Base-by-base conservation (phyloP, 805 yeast species). In the Wickerhamiella sergipiensis region DNA sequence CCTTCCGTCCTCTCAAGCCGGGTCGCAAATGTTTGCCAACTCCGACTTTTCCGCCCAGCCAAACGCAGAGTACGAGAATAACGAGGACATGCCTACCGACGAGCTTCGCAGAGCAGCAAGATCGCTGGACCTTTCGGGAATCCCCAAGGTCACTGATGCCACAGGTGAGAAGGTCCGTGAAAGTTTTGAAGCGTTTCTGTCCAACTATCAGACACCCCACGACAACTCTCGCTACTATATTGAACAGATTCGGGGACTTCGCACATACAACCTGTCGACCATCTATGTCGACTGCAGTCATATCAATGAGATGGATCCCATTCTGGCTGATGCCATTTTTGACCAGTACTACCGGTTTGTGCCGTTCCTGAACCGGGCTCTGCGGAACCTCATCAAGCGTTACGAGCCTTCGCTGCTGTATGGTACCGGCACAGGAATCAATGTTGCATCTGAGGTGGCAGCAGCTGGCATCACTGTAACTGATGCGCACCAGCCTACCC, bases 141-240 rank as follows among this genome's bases (percentile, higher is more conserved):
- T 90, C 50, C 88, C 94, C 24, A 86, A 84, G 63, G 95, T 92
- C 24, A 78, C 78, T 24, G 98, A 92, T 69, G 79, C 80, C 46
- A 87, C 96, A 2, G 97, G 95, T 53, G 97, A 89, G 64, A 86
- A 86, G 59, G 97, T 92, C 17, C 78, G 90, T 44, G 95, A 87
- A 65, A 80, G 89, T 15, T 90, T 92, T 65, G 95, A 89, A 64
- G 78, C 75, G 56, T 90, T 90, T 61, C 67, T 90, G 51, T 84
- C 80, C 61, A 83, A 78, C 31, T 90, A 72, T 61, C 46, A 43
- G 17, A 19, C 24, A n/a, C 68, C 69, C 3, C 77, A 76, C 45
- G 70, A 67, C 7, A 64, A 64, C 17, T 69, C 64, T 21, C 75
- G 70, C 52, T 72, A 80, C 31, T 90, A 90, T 63, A 62, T 89